Evolutionary conservation across 2,329 filamentous ascomycete species (phyloP).

Genomic region (Arthrobotrys iridis): DNA sequence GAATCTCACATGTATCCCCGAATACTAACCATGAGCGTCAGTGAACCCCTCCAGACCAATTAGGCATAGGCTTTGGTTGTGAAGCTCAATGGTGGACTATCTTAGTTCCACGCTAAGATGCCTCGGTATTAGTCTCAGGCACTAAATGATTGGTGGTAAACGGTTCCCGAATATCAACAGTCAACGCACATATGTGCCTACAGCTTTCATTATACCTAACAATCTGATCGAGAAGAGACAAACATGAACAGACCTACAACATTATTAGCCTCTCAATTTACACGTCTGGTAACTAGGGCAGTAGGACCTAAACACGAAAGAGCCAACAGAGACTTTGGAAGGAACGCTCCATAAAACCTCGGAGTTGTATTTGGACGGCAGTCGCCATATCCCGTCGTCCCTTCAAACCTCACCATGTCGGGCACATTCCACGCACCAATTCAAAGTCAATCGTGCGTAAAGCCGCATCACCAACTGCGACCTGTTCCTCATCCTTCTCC

Average conservation of each 20-base stretch:
- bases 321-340: neutral
- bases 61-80: conserved; percentile 11
- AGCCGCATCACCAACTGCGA: neutral
- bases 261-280: neutral
- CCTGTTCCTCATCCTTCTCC: neutral
- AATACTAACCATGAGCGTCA: conserved; percentile 25
- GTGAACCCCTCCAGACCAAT: neutral
- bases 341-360: neutral
- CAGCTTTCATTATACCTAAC: conserved; percentile 1
- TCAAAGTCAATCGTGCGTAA: neutral
- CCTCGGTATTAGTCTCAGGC: neutral
- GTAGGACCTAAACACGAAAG: neutral
- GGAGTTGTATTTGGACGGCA: neutral
- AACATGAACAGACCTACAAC: conserved; percentile 3
- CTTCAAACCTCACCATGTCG: conserved; percentile 1
- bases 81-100: conserved; percentile 2
- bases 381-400: neutral
- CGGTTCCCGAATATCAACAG: conserved; percentile 9
- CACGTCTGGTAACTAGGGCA: neutral
- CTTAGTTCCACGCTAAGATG: conserved; percentile 6
- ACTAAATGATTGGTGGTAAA: conserved; percentile 2
- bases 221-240: conserved; percentile 20
- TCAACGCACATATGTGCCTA: conserved; percentile 1
- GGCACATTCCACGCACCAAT: neutral
- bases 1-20: conserved; percentile 24